phyloP scores from a whole-genome alignment of 1,284 basidiomycete species.

The Malassezia sympodialis region DNA sequence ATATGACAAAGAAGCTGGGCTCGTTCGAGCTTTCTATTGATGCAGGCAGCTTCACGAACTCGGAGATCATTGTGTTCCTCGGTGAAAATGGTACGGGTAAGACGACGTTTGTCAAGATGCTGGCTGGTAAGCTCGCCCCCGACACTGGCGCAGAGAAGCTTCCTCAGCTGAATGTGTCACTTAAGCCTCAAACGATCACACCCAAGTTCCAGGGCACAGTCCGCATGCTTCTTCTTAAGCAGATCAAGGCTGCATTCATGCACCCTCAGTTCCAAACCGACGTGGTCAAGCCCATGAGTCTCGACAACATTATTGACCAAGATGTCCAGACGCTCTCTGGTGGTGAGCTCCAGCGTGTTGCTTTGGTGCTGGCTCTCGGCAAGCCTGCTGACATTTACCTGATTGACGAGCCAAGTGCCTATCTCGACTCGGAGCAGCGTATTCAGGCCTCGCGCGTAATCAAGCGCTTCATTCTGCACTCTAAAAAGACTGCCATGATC shows the following conservation, averaged over 20 bases:
- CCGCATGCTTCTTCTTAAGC: constrained; percentile 47
- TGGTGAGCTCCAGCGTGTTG: constrained; percentile 47
- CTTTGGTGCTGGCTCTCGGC: constrained; percentile 43
- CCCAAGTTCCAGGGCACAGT: constrained; percentile 48
- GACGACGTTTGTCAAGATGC: constrained; percentile 48
- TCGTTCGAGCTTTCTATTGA: constrained; percentile 43
- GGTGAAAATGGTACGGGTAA: constrained; percentile 48
- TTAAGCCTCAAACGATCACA: constrained; percentile 48
- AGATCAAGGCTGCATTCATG: constrained; percentile 47
- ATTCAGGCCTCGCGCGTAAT: constrained; percentile 46
- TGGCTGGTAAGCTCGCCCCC: constrained; percentile 45
- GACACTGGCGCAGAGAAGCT: constrained; percentile 39
- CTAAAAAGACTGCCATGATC: constrained; percentile 48
- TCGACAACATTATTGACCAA: constrained; percentile 47
- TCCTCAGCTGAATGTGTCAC: constrained; percentile 44
- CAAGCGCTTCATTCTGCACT: constrained; percentile 49
- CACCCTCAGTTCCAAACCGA: constrained; percentile 49
- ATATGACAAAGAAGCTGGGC: constrained; percentile 46
- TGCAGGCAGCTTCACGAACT: constrained; percentile 42
- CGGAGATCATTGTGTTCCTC: constrained; percentile 47
- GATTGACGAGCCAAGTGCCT: constrained; percentile 47
- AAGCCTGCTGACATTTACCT: constrained; percentile 48
- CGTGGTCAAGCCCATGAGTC: constrained; percentile 47
- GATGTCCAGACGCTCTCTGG: constrained; percentile 47
- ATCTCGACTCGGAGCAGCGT: constrained; percentile 48